Evolutionary conservation across 2,329 filamentous ascomycete genomes (phyloP).

Genomic region (Sclerotinia minor): DNA sequence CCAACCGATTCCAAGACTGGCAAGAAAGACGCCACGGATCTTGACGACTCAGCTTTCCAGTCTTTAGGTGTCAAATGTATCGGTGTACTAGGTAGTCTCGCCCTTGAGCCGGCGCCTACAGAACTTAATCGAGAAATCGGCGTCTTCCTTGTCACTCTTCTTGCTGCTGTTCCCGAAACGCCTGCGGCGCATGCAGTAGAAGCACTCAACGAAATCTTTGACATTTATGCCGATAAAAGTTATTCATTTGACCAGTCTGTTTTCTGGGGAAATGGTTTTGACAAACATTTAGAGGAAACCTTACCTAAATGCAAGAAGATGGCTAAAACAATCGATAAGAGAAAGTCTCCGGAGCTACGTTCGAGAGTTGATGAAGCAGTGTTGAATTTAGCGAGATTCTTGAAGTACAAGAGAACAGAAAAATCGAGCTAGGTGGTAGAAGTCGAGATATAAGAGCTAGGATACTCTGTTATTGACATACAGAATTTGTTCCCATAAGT

Average conservation of each 20-base stretch:
- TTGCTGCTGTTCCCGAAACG: conserved; percentile 53
- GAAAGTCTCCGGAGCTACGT: conserved; percentile 56
- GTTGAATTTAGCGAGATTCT: conserved; percentile 61
- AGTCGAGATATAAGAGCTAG: not conserved
- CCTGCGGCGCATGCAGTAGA: conserved; percentile 61
- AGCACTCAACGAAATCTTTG: conserved; percentile 65
- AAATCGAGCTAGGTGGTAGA: conserved; percentile 12
- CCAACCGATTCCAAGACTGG: conserved; percentile 30
- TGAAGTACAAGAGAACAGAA: conserved; percentile 58
- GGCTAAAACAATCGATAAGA: conserved; percentile 63
- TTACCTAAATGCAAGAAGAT: conserved; percentile 56
- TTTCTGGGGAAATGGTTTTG: conserved; percentile 63
- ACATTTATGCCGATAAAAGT: conserved; percentile 64
- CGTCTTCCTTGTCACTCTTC: conserved; percentile 59
- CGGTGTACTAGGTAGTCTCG: conserved; percentile 65
- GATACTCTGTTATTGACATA: not conserved
- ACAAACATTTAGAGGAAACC: conserved; percentile 57
- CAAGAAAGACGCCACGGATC: conserved; percentile 30
- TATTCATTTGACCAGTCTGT: conserved; percentile 59
- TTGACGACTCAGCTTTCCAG: conserved; percentile 56
- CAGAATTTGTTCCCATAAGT: not conserved
- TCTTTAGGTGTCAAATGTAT: conserved; percentile 65
- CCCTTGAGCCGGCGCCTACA: conserved; percentile 54
- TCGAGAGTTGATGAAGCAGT: conserved; percentile 60
- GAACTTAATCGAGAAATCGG: conserved; percentile 62